Percentiles rank a stretch among this genome's conserved stretches.
Conservation (phyloP, 495 filamentous ascomycete genomes). For the Neurospora sp. region DNA sequence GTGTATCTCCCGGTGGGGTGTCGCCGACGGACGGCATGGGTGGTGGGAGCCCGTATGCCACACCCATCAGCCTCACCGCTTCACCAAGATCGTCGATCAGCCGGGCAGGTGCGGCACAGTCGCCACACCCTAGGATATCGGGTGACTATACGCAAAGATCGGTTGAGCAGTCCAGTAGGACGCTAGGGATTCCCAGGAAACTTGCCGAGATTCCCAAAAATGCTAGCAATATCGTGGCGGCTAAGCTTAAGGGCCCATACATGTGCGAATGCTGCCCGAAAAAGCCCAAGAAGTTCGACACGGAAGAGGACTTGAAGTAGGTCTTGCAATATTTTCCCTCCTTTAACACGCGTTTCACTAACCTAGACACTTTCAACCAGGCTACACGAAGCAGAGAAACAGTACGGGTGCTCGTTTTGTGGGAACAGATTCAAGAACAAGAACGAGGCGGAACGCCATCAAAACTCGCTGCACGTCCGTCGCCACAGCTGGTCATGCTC, state of each 20-base stretch:
- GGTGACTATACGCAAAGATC: constrained; percentile 26
- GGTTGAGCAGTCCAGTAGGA: constrained; percentile 16
- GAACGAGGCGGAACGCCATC: constrained; percentile 95
- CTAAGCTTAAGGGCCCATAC: constrained; percentile 45
- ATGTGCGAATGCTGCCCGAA: constrained; percentile 98
- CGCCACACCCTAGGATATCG: constrained; percentile 35
- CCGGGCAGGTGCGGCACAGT: constrained; percentile 18
- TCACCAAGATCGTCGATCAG: constrained; percentile 45
- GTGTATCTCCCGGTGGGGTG: constrained; percentile 53
- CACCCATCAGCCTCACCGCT: constrained; percentile 48
- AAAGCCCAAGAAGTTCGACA: constrained; percentile 97
- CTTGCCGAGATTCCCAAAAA: constrained; percentile 34
- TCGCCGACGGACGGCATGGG: constrained; percentile 40
- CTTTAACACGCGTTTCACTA: constrained; percentile 1
- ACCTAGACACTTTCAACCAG: constrained; percentile 19
- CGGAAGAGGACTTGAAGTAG: constrained; percentile 73
- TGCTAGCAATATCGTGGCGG: constrained; percentile 19
- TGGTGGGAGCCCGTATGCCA: constrained; percentile 47
- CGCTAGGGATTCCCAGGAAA: constrained; percentile 37
- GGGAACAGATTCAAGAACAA: constrained; percentile 98
- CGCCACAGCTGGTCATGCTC: constrained; percentile 98
- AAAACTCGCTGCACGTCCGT: constrained; percentile 90
- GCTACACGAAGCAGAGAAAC: constrained; percentile 83
- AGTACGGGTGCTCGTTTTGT: constrained; percentile 88
- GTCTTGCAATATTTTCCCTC: constrained; percentile 17